Evolutionary conservation across 2,329 filamentous ascomycete genomes (phyloP), one percentile per base, ranked within the genome.

Genomic region (Cercospora sp.): DNA sequence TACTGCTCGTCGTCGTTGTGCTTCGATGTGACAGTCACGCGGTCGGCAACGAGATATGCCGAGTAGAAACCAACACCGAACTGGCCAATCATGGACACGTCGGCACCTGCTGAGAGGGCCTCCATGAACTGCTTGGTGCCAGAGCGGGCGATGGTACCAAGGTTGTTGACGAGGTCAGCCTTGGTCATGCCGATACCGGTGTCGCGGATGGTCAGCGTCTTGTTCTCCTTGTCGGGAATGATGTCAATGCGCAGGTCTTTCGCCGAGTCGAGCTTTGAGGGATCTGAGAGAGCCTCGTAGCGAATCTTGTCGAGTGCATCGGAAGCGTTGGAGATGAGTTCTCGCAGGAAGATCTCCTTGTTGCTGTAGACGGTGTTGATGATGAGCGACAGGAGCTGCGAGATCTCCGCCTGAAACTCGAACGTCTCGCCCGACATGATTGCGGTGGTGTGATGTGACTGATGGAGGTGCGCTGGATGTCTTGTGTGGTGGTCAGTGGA

Each of bases 31-130:
- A 99, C 94, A 75, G 90, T 93, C 77, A 99, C 95, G 78, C 89
- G 90, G 88, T 99, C 95, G 82, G 95, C 95, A 76, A 99, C 95
- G 69, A 99, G 93, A 89, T 99, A 99, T 80, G 95, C 95, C 71
- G 95, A 98, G 90, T 99, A 99, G 92, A 99, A 99, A 91, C 95
- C 95, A 79, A 99, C 95, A 96, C 95, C 95, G 83, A 99, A 99
- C 87, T 99, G 95, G 80, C 95, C 95, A 82, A 99, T 99, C 95
- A 99, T 98, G 85, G 95, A 98, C 76, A 99, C 95, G 84, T 99
- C 95, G 81, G 95, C 95, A 87, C 95, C 95, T 75, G 95, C 95
- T 77, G 93, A 94, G 77, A 99, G 89, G 73, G 95, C 95, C 89
- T 99, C 95, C 95, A 99, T 99, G 86, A 99, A 99, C 87, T 98